Evolutionary conservation across 805 yeast genomes (phyloP).

Genomic region (Spathaspora girioi): DNA sequence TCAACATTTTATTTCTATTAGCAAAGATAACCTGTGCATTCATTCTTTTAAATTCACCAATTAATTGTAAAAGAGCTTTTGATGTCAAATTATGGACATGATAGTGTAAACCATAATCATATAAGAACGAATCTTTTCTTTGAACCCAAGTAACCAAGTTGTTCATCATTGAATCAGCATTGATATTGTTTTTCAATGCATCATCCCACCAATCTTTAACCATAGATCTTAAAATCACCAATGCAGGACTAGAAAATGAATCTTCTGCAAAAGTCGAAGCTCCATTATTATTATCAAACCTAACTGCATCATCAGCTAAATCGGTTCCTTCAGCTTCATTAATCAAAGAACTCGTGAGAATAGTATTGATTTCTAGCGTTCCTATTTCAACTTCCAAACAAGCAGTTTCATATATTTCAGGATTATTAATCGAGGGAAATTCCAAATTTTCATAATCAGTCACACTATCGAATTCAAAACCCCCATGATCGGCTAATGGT

Average conservation of each 20-base stretch:
- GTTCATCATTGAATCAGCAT: conserved; percentile 83
- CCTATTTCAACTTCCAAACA: conserved; percentile 77
- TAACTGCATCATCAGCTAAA: conserved; percentile 47
- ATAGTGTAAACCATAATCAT: conserved; percentile 75
- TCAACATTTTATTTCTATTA: conserved; percentile 65
- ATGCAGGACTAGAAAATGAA: conserved; percentile 73
- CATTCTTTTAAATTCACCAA: conserved; percentile 72
- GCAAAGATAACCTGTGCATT: conserved; percentile 83
- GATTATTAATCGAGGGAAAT: conserved; percentile 68
- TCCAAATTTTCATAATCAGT: conserved; percentile 56
- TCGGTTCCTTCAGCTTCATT: conserved; percentile 89
- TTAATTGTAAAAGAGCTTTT: conserved; percentile 74
- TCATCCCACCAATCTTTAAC: conserved; percentile 93
- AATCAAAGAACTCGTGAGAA: conserved; percentile 76
- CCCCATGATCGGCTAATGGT: conserved; percentile 83
- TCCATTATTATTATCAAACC: conserved; percentile 35
- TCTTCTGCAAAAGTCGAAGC: conserved; percentile 67
- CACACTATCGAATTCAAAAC: conserved; percentile 59
- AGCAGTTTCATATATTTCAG: conserved; percentile 74
- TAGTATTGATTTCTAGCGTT: conserved; percentile 80
- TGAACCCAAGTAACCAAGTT: conserved; percentile 85
- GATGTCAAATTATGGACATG: conserved; percentile 85
- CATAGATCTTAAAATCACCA: conserved; percentile 65
- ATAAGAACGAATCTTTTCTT: conserved; percentile 64
- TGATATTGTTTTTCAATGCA: conserved; percentile 61